phyloP scores from a whole-genome alignment of 139 green algal species.

The Spirogloea muscicola region DNA sequence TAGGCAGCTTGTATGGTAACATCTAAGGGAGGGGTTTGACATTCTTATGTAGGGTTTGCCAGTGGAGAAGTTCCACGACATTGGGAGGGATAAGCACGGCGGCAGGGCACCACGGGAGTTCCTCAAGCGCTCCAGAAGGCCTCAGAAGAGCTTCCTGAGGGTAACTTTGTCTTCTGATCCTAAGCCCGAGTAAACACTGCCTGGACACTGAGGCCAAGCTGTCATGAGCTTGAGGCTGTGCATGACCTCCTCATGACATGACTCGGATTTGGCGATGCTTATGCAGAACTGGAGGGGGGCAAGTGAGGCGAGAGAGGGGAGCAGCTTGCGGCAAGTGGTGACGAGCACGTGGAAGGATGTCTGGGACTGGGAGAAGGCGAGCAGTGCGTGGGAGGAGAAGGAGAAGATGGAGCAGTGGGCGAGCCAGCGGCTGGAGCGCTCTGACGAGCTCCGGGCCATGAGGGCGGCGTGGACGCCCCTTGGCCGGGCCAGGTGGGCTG shows the following conservation, averaged over 20 bases:
- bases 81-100: constrained; percentile 24
- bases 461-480: constrained; percentile 11
- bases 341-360: constrained; percentile 11
- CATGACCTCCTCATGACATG: not conserved
- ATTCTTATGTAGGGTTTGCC: constrained; percentile 15
- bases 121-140: constrained; percentile 26
- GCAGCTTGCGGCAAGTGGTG: not conserved
- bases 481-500: too few relatives aligned
- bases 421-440: constrained; percentile 3
- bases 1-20: not conserved
- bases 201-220: too few relatives aligned
- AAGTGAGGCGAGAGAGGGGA: not conserved
- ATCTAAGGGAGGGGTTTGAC: not conserved
- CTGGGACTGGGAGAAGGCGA: constrained; percentile 47
- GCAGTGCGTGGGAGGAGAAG: constrained; percentile 23
- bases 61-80: constrained; percentile 33
- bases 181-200: too few relatives aligned
- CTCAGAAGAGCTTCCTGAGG: constrained; percentile 20
- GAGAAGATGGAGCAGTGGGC: constrained; percentile 45
- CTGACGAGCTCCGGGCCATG: constrained; percentile 17
- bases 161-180: too few relatives aligned
- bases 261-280: not conserved
- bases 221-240: too few relatives aligned
- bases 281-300: not conserved
- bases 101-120: constrained; percentile 14